phyloP scores from a whole-genome alignment of 352 stramenopile genomes.

The Achlya hypogyna region DNA sequence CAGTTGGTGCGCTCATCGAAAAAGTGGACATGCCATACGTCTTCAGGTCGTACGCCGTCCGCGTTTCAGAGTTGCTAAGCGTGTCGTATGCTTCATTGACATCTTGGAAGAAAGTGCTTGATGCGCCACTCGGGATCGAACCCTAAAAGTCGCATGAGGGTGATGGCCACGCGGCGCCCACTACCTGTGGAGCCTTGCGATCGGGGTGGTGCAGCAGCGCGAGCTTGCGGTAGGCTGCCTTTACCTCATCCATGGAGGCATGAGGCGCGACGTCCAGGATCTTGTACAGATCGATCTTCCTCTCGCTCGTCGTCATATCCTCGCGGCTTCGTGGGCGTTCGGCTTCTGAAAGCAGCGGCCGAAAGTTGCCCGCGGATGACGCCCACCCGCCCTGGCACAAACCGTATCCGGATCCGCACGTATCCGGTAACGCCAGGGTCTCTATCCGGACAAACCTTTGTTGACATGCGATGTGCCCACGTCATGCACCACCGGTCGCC shows the following conservation, averaged over 20 bases:
- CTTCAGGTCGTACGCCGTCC: slow-evolving; percentile 62
- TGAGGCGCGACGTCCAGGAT: slow-evolving; percentile 9
- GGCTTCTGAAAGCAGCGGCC: neutral
- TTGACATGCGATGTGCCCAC: too few relatives aligned
- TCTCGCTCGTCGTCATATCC: neutral
- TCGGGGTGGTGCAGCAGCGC: slow-evolving; percentile 67
- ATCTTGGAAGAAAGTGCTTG: slow-evolving; percentile 24
- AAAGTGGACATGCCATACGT: slow-evolving; percentile 46
- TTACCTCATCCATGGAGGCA: slow-evolving; percentile 18
- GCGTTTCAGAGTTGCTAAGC: slow-evolving; percentile 36
- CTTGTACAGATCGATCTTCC: slow-evolving; percentile 10
- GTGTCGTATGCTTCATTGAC: slow-evolving; percentile 72
- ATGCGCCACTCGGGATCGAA: neutral
- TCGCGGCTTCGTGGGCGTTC: neutral
- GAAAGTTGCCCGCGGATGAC: neutral
- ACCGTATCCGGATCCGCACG: slow-evolving; percentile 1
- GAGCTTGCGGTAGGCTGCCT: slow-evolving; percentile 19
- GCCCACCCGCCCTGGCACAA: neutral
- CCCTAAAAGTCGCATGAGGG: slow-evolving; percentile 21
- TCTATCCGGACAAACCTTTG: neutral
- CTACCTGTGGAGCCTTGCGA: slow-evolving; percentile 33
- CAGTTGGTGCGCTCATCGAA: slow-evolving; percentile 22
- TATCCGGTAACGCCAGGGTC: neutral
- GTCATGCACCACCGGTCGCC: too few relatives aligned
- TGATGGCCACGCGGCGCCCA: slow-evolving; percentile 16